Conservation (phyloP, 192 early-diverging fungal species). For the Gryganskiella cystojenkinii region DNA sequence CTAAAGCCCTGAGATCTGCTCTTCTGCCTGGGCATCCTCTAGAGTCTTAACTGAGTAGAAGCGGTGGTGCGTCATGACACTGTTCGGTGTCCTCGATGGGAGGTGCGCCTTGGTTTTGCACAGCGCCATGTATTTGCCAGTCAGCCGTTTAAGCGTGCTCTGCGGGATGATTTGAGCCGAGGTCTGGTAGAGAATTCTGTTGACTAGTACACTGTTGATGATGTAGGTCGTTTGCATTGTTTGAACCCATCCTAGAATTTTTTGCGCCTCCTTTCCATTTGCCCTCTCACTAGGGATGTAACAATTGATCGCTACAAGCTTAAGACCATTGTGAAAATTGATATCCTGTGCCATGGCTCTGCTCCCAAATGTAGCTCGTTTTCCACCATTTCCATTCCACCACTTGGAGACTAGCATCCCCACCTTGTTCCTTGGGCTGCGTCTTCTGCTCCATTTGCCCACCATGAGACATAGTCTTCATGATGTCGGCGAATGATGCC, state of each 20-base stretch:
- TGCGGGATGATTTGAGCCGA: neutral
- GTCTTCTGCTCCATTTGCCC: slow-evolving; percentile 1
- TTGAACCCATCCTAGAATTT: neutral
- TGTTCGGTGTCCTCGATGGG: slow-evolving; percentile 24
- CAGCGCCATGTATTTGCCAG: slow-evolving; percentile 18
- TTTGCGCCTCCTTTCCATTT: neutral
- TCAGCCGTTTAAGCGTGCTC: neutral
- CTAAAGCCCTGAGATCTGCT: slow-evolving; percentile 19
- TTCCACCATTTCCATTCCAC: neutral
- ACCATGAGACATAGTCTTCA: slow-evolving; percentile 2
- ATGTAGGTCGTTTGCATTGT: slow-evolving; percentile 1
- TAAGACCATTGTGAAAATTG: slow-evolving; percentile 7
- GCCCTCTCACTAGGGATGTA: neutral
- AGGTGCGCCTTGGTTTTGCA: slow-evolving; percentile 6
- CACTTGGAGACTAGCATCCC: neutral
- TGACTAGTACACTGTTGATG: slow-evolving; percentile 19
- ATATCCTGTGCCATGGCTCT: neutral
- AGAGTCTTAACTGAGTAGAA: slow-evolving; percentile 1
- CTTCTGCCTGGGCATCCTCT: slow-evolving; percentile 15
- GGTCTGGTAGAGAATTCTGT: slow-evolving; percentile 3
- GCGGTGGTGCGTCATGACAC: slow-evolving; percentile 15
- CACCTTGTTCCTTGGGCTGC: neutral
- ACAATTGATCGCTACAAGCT: slow-evolving; percentile 1
- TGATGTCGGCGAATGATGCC: neutral
- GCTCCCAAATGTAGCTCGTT: neutral